These are phyloP conservation scores for Candida qinlingensis DNA, from an alignment of 805 yeast species.

Conservation along the genomic window DNA sequence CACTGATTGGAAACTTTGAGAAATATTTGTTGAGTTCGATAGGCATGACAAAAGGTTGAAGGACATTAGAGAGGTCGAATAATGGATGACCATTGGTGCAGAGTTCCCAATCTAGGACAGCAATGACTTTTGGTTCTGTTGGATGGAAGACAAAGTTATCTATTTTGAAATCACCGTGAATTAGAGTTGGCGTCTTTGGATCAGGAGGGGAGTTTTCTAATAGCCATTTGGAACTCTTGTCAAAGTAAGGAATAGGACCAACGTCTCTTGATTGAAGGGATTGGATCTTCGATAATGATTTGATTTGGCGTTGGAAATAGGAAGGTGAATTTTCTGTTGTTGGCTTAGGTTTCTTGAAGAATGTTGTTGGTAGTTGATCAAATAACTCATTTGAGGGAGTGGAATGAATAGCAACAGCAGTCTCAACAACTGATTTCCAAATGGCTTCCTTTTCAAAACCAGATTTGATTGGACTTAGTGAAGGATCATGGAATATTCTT, in stretches of 20 bases:
- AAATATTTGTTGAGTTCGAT: slow-evolving; percentile 29
- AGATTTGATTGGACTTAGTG: slow-evolving; percentile 32
- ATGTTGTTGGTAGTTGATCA: slow-evolving; percentile 37
- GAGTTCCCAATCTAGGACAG: slow-evolving; percentile 62
- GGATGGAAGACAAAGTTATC: slow-evolving; percentile 62
- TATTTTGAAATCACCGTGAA: slow-evolving; percentile 62
- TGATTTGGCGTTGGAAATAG: slow-evolving; percentile 51
- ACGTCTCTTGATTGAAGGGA: slow-evolving; percentile 33
- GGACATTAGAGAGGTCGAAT: slow-evolving; percentile 53
- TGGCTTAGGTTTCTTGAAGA: slow-evolving; percentile 28
- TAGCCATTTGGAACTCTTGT: slow-evolving; percentile 37
- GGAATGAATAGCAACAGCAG: slow-evolving; percentile 45
- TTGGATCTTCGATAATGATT: slow-evolving; percentile 40
- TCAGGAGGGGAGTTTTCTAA: slow-evolving; percentile 41
- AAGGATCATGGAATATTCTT: slow-evolving; percentile 49
- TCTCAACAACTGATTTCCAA: slow-evolving; percentile 46
- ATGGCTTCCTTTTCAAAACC: slow-evolving; percentile 25
- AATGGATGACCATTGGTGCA: slow-evolving; percentile 63
- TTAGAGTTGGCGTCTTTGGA: slow-evolving; percentile 38
- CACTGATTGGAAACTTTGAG: slow-evolving; percentile 18
- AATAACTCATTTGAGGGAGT: slow-evolving; percentile 40
- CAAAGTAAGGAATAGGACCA: slow-evolving; percentile 44
- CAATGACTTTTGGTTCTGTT: slow-evolving; percentile 41
- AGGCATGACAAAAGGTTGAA: slow-evolving; percentile 50
- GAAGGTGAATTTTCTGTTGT: slow-evolving; percentile 23